phyloP scores from a whole-genome alignment of 345 rosid species.

The Mangifera indica region DNA sequence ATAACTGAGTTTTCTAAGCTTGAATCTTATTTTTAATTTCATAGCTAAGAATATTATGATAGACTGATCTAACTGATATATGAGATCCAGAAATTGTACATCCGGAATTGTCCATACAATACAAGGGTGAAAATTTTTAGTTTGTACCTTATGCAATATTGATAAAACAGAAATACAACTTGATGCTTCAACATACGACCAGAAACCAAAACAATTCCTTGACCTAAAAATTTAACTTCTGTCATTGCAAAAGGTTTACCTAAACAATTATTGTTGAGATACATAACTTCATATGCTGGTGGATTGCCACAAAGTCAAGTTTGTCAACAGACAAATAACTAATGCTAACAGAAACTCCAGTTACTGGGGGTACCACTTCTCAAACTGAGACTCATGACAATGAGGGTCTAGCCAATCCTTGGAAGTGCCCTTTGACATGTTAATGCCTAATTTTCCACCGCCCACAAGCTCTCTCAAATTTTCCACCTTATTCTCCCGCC shows the following conservation, averaged over 20 bases:
- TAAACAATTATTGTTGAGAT: constrained; percentile 19
- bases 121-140: neutral
- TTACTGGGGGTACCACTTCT: constrained; percentile 56
- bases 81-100: no score
- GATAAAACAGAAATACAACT: neutral
- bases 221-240: neutral
- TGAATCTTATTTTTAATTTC: no score
- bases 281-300: constrained; percentile 25
- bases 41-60: no score
- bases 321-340: constrained; percentile 13
- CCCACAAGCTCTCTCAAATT: constrained; percentile 76
- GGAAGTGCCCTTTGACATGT: constrained; percentile 49
- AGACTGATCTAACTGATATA: no score
- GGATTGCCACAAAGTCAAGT: constrained; percentile 1
- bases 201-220: neutral
- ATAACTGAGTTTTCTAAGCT: no score
- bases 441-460: constrained; percentile 36
- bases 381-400: constrained; percentile 83
- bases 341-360: constrained; percentile 8
- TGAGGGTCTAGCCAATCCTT: constrained; percentile 94
- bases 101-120: no score
- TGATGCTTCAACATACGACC: neutral
- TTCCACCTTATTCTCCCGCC: constrained; percentile 87
- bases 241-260: constrained; percentile 11
- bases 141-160: neutral